Conservation (phyloP, 495 filamentous ascomycete species). For the Penicillium soppii region DNA sequence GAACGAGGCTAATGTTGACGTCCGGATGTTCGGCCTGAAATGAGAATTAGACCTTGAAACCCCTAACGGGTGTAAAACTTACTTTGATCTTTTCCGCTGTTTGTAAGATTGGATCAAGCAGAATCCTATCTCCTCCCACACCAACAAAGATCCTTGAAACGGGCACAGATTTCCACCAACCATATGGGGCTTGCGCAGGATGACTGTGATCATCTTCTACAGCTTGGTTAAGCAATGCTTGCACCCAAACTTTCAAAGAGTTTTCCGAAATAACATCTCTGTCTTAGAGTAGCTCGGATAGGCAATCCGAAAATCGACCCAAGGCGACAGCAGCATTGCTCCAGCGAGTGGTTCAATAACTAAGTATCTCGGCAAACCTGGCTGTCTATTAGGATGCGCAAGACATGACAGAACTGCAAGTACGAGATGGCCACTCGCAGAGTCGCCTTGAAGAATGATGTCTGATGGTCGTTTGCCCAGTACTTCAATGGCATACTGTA, state of each 20-base stretch:
- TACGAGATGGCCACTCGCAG: slow-evolving; percentile 54
- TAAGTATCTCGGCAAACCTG: slow-evolving; percentile 14
- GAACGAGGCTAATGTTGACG: neutral
- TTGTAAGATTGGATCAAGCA: slow-evolving; percentile 3
- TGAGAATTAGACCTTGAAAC: too few species aligned
- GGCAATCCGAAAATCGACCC: slow-evolving; percentile 8
- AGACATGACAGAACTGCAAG: slow-evolving; percentile 51
- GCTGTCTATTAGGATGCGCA: slow-evolving; percentile 39
- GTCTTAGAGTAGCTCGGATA: neutral
- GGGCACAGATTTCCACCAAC: slow-evolving; percentile 4
- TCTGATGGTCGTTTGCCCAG: slow-evolving; percentile 31
- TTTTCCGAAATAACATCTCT: neutral
- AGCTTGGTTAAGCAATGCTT: neutral
- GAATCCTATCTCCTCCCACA: slow-evolving; percentile 1
- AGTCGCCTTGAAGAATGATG: slow-evolving; percentile 54
- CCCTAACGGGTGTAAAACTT: too few species aligned
- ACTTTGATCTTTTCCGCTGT: neutral
- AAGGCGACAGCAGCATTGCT: slow-evolving; percentile 11
- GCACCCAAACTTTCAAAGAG: neutral
- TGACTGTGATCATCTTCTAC: neutral
- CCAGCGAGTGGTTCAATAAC: slow-evolving; percentile 5
- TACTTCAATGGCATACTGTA: slow-evolving; percentile 42
- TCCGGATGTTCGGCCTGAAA: neutral
- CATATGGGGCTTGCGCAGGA: neutral
- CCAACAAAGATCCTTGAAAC: slow-evolving; percentile 6